Evolutionary conservation across 1,284 basidiomycete genomes (phyloP).

Genomic region (Ganoderma leucocontextum): DNA sequence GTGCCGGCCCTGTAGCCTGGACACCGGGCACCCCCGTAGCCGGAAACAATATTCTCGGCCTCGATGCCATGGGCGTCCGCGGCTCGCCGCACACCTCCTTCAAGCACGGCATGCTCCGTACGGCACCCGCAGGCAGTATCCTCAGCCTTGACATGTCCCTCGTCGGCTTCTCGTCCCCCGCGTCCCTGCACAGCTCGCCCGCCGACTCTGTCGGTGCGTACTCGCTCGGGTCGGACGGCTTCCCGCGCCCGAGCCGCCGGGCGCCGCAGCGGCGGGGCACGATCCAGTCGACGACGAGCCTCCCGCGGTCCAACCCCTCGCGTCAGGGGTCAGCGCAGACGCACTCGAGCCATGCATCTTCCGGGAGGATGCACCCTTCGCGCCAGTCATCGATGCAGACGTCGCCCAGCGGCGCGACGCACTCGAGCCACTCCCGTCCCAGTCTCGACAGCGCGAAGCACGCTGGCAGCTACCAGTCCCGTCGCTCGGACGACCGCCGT

Average conservation of each 20-base stretch:
- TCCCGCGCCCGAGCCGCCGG: slow-evolving; percentile 17
- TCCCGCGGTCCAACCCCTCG: slow-evolving; percentile 11
- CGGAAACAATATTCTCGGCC: slow-evolving; percentile 15
- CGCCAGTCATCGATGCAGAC: slow-evolving; percentile 8
- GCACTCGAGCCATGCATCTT: slow-evolving; percentile 4
- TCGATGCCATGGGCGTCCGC: slow-evolving; percentile 15
- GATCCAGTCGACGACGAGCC: slow-evolving; percentile 20
- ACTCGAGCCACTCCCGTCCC: slow-evolving; percentile 4
- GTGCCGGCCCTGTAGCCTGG: slow-evolving; percentile 15
- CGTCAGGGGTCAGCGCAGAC: slow-evolving; percentile 7
- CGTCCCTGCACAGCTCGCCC: slow-evolving; percentile 4
- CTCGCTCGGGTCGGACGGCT: slow-evolving; percentile 21
- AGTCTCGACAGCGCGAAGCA: slow-evolving; percentile 11
- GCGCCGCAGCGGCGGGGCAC: slow-evolving; percentile 18
- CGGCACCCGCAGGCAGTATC: slow-evolving; percentile 1
- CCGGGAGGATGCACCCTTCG: background rate
- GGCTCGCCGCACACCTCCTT: slow-evolving; percentile 13
- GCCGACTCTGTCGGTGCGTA: slow-evolving; percentile 17
- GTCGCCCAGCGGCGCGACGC: background rate
- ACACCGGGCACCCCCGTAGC: slow-evolving; percentile 2
- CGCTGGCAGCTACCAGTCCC: slow-evolving; percentile 9
- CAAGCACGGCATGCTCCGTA: background rate
- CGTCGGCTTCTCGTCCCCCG: slow-evolving; percentile 7
- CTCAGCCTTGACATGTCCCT: slow-evolving; percentile 19
- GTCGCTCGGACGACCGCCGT: slow-evolving; percentile 13